Evolutionary conservation across 192 early-diverging fungal genomes (phyloP).

Genomic region (Coemansia sp.): DNA sequence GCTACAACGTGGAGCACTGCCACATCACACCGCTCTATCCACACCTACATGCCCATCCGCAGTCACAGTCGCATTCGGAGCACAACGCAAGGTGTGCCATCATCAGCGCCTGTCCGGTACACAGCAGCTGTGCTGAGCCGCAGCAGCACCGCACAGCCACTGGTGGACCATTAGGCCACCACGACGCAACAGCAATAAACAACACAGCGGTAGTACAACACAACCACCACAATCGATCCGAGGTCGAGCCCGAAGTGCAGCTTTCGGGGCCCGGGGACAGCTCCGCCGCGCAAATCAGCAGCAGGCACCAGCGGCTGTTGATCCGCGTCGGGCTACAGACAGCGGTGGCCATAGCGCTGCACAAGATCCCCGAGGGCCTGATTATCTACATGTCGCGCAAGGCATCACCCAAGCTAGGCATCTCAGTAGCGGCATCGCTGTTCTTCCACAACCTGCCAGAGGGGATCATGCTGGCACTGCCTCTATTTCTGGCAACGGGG

Average conservation of each 20-base stretch:
- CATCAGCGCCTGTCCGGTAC: neutral
- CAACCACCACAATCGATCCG: constrained; percentile 11
- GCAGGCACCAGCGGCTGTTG: constrained; percentile 31
- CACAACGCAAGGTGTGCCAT: constrained; percentile 5
- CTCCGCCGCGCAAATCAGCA: constrained; percentile 37
- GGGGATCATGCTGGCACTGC: constrained; percentile 54
- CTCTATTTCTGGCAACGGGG: constrained; percentile 45
- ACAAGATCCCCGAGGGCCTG: constrained; percentile 57
- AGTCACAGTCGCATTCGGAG: constrained; percentile 2
- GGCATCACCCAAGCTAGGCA: constrained; percentile 45
- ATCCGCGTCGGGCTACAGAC: constrained; percentile 50
- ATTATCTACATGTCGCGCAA: constrained; percentile 44
- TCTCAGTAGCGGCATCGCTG: constrained; percentile 43
- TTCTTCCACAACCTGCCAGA: constrained; percentile 57
- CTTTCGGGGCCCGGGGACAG: constrained; percentile 15
- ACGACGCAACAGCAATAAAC: neutral
- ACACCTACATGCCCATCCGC: constrained; percentile 30
- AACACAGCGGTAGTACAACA: neutral
- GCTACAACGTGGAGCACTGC: constrained; percentile 46
- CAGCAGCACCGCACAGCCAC: no score
- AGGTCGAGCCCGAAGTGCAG: constrained; percentile 9
- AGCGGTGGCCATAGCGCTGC: constrained; percentile 51
- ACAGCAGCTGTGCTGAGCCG: neutral
- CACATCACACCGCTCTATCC: constrained; percentile 50
- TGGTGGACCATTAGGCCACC: neutral